phyloP scores from a whole-genome alignment of 1,139 yeast genomes.

The Eremothecium gossypii region DNA sequence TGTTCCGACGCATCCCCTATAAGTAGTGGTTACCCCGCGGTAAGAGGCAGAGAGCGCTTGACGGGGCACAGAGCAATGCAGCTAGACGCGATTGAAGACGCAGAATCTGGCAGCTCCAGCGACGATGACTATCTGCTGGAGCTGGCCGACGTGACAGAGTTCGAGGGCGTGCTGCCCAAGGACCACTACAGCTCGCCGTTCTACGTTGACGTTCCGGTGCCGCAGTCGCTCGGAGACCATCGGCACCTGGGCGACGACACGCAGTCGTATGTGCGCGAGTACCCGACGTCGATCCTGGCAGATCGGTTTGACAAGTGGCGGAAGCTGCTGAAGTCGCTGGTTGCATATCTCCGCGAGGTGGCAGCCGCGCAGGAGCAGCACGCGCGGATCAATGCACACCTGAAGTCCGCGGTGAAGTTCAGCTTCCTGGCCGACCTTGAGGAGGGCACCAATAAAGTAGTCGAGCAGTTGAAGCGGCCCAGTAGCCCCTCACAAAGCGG shows the following conservation, averaged over 20 bases:
- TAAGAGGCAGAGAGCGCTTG: not conserved
- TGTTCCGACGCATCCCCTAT: not conserved
- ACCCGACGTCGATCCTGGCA: conserved; percentile 33
- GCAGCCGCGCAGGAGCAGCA: conserved; percentile 61
- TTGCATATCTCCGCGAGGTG: conserved; percentile 53
- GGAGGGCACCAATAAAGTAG: conserved; percentile 25
- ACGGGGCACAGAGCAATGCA: not conserved
- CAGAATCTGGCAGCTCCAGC: conserved; percentile 16
- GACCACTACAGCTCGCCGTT: conserved; percentile 31
- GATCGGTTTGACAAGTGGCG: conserved; percentile 64
- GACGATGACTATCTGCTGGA: conserved; percentile 23
- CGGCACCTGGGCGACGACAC: conserved; percentile 4
- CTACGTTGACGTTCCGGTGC: conserved; percentile 31
- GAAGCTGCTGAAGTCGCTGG: conserved; percentile 52
- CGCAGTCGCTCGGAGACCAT: conserved; percentile 14
- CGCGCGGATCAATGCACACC: conserved; percentile 53
- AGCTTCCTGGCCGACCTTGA: conserved; percentile 37
- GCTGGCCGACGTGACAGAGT: conserved; percentile 15
- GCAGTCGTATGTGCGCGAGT: conserved; percentile 24
- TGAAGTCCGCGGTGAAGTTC: conserved; percentile 52
- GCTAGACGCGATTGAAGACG: conserved; percentile 1
- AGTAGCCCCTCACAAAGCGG: conserved; percentile 18
- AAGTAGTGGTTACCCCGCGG: not conserved
- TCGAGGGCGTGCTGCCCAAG: conserved; percentile 27
- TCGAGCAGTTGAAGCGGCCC: conserved; percentile 27